A percentile compares a stretch with the other conserved stretches of the same genome.
These are phyloP conservation scores for Mollisia scopiformis DNA, from an alignment of 2,329 filamentous ascomycete species.

Conservation along the genomic window DNA sequence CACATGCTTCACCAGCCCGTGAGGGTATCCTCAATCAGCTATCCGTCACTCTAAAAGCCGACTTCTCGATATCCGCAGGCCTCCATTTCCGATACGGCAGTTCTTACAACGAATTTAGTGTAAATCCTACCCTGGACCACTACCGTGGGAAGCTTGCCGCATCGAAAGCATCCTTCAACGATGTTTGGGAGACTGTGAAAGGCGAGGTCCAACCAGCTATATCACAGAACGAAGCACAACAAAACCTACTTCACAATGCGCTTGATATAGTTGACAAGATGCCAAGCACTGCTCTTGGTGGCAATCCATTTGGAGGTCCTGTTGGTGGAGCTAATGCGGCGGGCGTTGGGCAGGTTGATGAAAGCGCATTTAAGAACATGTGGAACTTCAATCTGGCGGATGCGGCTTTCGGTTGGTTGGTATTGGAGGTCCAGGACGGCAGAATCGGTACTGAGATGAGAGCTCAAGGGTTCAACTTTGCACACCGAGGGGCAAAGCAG, in stretches of 20 bases:
- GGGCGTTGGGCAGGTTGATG: slow-evolving; percentile 86
- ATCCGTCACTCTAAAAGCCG: slow-evolving; percentile 94
- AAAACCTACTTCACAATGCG: slow-evolving; percentile 88
- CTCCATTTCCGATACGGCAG: slow-evolving; percentile 98
- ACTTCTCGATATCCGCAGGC: slow-evolving; percentile 96
- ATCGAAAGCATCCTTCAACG: slow-evolving; percentile 97
- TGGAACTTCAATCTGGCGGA: slow-evolving; percentile 99
- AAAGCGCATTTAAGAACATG: slow-evolving; percentile 99
- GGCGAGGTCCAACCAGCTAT: slow-evolving; percentile 94
- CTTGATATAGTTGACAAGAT: slow-evolving; percentile 97
- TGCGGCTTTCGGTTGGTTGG: slow-evolving; percentile 94
- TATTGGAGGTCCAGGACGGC: slow-evolving; percentile 92
- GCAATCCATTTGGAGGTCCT: slow-evolving; percentile 93
- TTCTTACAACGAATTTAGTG: slow-evolving; percentile 99
- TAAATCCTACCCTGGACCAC: slow-evolving; percentile 96
- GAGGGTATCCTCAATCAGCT: slow-evolving; percentile 98
- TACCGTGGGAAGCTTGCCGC: slow-evolving; percentile 98
- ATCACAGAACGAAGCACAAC: slow-evolving; percentile 89
- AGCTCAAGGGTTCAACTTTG: slow-evolving; percentile 98
- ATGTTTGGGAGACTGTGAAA: slow-evolving; percentile 99
- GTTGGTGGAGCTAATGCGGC: slow-evolving; percentile 66
- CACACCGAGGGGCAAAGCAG: slow-evolving; percentile 88
- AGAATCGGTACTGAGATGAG: slow-evolving; percentile 98
- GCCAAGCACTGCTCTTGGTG: slow-evolving; percentile 91
- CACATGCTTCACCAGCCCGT: slow-evolving; percentile 92